Base-by-base conservation (phyloP, 1,284 basidiomycete genomes). In the Boletus mariae region DNA sequence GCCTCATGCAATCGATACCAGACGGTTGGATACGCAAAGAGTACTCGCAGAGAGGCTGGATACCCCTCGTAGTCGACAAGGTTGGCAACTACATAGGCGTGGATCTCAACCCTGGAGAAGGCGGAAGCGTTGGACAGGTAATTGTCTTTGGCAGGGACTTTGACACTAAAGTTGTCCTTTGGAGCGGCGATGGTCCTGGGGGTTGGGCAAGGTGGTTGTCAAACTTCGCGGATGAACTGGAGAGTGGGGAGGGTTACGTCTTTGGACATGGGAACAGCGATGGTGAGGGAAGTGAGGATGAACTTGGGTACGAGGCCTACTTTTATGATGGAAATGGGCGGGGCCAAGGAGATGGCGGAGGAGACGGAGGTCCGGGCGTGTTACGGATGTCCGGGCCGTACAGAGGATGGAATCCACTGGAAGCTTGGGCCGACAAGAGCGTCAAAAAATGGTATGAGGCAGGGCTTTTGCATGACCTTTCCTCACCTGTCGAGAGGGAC, bases 101-200 rank as follows among this genome's bases (percentile, higher is more conserved):
- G 47, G 96, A 99, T 71, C 80, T 99, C 56, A 93, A 88, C 70
- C 96, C 96, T 5, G 91, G 75, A 20, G 82, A 86, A 57, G 71
- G 73, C 40, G 96, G 94, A 45, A 71, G 82, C 2, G 77, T 83
- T 47, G 97, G 96, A 4, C 96, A 99, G 70, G 94, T 98, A 48
- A 98, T 99, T 58, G 86, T 98, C 46, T 99, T 98, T 71, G 96
- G 96, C 12, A 83, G 96, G 49, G 96, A 99, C 68, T 98, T 99
- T 71, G 96, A 99, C 71, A 92, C 94, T 25, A 99, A 99, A 71
- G 92, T 98, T 40, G 96, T 98, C 32, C 77, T 98, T 48, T 95
- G 89, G 84, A 79, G 82, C 53, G 94, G 94, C 5, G 94, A 98
- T 58, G 94, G 95, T 15, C 78, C 83, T 35, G 86, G 83, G 11